Evolutionary conservation across 345 rosid genomes (phyloP), one percentile per base, ranked within the genome.

Genomic region (Salix purpurea): DNA sequence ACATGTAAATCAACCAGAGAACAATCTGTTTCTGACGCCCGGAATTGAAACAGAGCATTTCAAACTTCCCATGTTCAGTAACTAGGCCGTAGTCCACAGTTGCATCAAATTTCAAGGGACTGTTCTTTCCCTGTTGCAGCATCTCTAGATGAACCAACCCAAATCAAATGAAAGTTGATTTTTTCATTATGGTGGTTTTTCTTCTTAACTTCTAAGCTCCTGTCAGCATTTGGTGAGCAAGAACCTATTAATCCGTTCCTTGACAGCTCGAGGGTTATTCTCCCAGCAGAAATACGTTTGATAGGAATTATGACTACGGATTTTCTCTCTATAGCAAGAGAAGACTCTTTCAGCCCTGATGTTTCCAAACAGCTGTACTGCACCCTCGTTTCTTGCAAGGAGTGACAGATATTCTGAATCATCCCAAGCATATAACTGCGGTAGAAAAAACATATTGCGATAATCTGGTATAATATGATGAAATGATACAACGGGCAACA

Each of bases 361-460:
- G 81, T 82, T 86, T 60, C 89, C 91, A 18, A 88, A 88, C 80
- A 88, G 74, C 37, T 86, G 67, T 78, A 88, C 91, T 1, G 91
- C 91, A 10, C 90, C 90, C 61, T 82, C 80, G 89, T 88, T 90
- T 77, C 78, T 84, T 39, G 87, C 83, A 4, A 86, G 87, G 30
- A 88, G 84, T 0, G 94, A 88, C 67, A 87, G 30, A 76, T 85
- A 80, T 12, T 83, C 89, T 11, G 79, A 80, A 72, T 88, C 89
- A 77, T 90, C 93, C 89, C 90, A 88, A 66, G 85, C 79, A 36
- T 86, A 87, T 74, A 88, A 78, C 91, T 90, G 85, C 80, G 67
- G 68, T 48, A 69, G 74, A 72, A 12, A 34, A 34, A 34, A 34
- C 36, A 34, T 4, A 5, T 34, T 34, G 60, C 16, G 72, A 70